Percentiles rank a stretch among this genome's conserved stretches.
phyloP scores from a whole-genome alignment of 495 filamentous ascomycete genomes.

The Hyaloscypha finlandica region DNA sequence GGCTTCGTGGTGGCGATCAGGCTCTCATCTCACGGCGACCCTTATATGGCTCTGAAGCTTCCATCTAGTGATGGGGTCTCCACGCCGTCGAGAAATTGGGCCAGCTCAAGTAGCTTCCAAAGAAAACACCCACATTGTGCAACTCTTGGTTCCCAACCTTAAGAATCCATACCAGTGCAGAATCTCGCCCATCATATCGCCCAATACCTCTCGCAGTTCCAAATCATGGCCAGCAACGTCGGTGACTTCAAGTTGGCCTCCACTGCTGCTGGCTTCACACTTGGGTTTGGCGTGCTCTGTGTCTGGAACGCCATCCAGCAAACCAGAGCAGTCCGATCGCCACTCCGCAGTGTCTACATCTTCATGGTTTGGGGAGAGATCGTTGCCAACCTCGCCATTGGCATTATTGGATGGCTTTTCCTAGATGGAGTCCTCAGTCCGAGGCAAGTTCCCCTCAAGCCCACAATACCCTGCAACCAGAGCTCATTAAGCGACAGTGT shows the following conservation, averaged over 20 bases:
- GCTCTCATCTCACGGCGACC: not conserved
- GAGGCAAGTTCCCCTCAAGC: slow-evolving; percentile 29
- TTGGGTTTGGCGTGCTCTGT: slow-evolving; percentile 45
- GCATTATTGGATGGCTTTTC: slow-evolving; percentile 41
- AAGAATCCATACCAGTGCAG: not conserved
- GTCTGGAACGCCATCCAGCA: slow-evolving; percentile 39
- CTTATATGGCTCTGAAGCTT: not conserved
- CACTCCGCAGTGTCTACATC: slow-evolving; percentile 16
- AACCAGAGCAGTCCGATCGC: slow-evolving; percentile 19
- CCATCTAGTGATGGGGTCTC: not conserved
- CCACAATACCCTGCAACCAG: not conserved
- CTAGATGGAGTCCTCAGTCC: slow-evolving; percentile 38
- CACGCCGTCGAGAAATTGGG: not conserved
- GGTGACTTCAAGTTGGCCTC: slow-evolving; percentile 38
- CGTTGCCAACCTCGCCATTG: slow-evolving; percentile 40
- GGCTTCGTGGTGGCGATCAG: not conserved
- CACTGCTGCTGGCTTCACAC: slow-evolving; percentile 42
- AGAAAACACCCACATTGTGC: not conserved
- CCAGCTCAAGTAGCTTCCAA: not conserved
- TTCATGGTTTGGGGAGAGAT: slow-evolving; percentile 45
- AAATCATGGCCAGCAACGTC: slow-evolving; percentile 5
- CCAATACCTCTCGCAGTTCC: not conserved
- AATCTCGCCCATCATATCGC: not conserved
- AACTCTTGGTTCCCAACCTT: not conserved
- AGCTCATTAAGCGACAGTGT: slow-evolving; percentile 22